These are phyloP conservation scores for Onygenales sp. DNA, from an alignment of 2,329 filamentous ascomycete genomes.

Conservation along the genomic window DNA sequence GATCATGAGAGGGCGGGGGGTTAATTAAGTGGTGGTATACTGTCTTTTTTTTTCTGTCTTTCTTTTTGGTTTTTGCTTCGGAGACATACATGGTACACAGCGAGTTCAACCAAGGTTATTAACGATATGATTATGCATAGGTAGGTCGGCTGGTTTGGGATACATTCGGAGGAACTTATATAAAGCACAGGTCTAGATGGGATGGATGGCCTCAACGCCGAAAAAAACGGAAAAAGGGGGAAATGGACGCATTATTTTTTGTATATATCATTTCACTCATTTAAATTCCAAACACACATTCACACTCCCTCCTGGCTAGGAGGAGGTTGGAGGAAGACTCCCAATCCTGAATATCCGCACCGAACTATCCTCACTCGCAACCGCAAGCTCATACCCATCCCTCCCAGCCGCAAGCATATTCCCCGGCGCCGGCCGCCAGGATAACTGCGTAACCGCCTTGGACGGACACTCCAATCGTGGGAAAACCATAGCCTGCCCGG, in stretches of 20 bases:
- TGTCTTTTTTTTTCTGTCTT: slow-evolving; percentile 3
- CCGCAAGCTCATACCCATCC: slow-evolving; percentile 28
- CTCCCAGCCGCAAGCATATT: slow-evolving; percentile 9
- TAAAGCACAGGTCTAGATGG: not conserved
- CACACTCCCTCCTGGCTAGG: not conserved
- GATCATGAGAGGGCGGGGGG: slow-evolving; percentile 7
- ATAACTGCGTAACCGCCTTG: slow-evolving; percentile 56
- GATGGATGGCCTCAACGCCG: slow-evolving; percentile 3
- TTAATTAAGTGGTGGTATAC: not conserved
- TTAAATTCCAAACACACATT: not conserved
- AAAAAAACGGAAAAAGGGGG: not conserved
- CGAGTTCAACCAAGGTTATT: not conserved
- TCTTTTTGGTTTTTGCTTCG: not conserved
- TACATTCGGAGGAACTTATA: not conserved
- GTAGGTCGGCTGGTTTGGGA: not conserved
- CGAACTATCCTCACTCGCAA: slow-evolving; percentile 38
- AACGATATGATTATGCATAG: not conserved
- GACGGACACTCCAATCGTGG: slow-evolving; percentile 44
- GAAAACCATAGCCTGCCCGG: slow-evolving; percentile 20
- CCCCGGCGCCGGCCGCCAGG: slow-evolving; percentile 51
- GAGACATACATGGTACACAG: not conserved
- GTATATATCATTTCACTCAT: not conserved
- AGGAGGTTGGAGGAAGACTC: slow-evolving; percentile 13
- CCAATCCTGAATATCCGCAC: slow-evolving; percentile 30
- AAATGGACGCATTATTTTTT: not conserved